These are phyloP conservation scores for Entomophthora muscae DNA, from an alignment of 371 early-diverging fungal genomes.

Conservation along the genomic window DNA sequence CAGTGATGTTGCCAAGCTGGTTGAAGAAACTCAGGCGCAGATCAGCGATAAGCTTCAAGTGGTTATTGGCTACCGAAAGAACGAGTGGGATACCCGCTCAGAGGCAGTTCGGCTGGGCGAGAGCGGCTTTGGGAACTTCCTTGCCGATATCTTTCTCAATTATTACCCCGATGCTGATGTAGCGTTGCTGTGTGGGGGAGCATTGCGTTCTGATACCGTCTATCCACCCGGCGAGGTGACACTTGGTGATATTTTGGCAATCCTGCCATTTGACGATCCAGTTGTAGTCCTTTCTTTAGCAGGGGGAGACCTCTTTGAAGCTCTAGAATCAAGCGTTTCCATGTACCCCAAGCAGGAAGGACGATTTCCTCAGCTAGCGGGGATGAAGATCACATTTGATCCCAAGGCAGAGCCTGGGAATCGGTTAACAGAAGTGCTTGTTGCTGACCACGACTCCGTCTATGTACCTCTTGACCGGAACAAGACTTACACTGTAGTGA, in stretches of 20 bases:
- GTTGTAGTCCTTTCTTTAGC: slow-evolving; percentile 32
- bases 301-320: slow-evolving; percentile 30
- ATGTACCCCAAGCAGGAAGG: slow-evolving; percentile 44
- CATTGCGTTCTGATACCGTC: slow-evolving; percentile 32
- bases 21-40: slow-evolving; percentile 1
- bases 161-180: slow-evolving; percentile 28
- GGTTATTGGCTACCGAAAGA: slow-evolving; percentile 26
- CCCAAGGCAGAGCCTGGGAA: slow-evolving; percentile 21
- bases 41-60: slow-evolving; percentile 23
- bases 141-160: slow-evolving; percentile 34
- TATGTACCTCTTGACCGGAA: slow-evolving; percentile 21
- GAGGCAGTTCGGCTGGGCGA: slow-evolving; percentile 29
- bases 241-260: slow-evolving; percentile 32
- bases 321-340: slow-evolving; percentile 34
- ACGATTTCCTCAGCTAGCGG: slow-evolving; percentile 39
- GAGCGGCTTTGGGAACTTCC: slow-evolving; percentile 33
- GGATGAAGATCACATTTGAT: slow-evolving; percentile 33
- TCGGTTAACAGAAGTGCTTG: slow-evolving; percentile 19
- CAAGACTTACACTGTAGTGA: slow-evolving; percentile 25
- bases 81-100: slow-evolving; percentile 31
- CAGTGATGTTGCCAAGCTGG: neutral
- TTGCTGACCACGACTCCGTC: neutral
- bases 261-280: slow-evolving; percentile 45
- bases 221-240: slow-evolving; percentile 30
- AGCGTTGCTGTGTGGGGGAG: slow-evolving; percentile 31